Evolutionary conservation across 2,329 filamentous ascomycete genomes (phyloP).

Genomic region (Raffaelea albimanens): DNA sequence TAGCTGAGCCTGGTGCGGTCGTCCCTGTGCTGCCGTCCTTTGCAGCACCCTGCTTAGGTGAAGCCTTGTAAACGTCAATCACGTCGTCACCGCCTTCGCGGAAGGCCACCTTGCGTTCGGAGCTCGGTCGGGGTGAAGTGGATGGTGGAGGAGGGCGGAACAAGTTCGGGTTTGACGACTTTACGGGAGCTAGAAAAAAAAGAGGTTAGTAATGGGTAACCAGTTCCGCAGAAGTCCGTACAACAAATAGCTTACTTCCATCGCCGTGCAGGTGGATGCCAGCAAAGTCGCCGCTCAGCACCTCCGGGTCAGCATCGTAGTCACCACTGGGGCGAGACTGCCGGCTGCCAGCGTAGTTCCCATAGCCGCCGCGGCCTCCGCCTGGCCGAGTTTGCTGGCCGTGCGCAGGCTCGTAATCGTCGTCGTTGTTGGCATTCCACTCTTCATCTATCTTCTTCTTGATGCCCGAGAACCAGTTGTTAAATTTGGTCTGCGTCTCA

Average conservation of each 20-base stretch:
- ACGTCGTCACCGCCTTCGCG: constrained; percentile 68
- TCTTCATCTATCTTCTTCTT: constrained; percentile 93
- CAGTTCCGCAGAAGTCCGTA: too few relatives aligned
- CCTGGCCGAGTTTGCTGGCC: constrained; percentile 11
- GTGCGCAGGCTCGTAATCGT: constrained; percentile 18
- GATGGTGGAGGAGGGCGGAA: constrained; percentile 60
- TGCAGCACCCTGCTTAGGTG: constrained; percentile 39
- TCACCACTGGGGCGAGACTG: constrained; percentile 67
- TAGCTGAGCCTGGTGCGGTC: constrained; percentile 22
- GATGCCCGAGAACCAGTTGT: constrained; percentile 81
- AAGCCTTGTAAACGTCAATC: constrained; percentile 59
- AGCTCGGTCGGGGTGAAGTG: constrained; percentile 37
- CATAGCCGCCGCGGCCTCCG: constrained; percentile 19
- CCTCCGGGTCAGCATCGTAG: constrained; percentile 89
- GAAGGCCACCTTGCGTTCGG: constrained; percentile 47
- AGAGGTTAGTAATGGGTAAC: too few relatives aligned
- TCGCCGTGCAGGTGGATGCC: constrained; percentile 55
- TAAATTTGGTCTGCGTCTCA: constrained; percentile 89
- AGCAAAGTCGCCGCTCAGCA: constrained; percentile 83
- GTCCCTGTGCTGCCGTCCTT: constrained; percentile 34
- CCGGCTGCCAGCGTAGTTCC: constrained; percentile 37
- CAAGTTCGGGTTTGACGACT: constrained; percentile 64
- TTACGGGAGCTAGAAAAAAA: constrained; percentile 42
- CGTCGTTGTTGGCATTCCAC: constrained; percentile 59
- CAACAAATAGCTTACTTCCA: constrained; percentile 40